Conservation (phyloP, 768 basidiomycete genomes). For the Amanita pseudoporphyria region DNA sequence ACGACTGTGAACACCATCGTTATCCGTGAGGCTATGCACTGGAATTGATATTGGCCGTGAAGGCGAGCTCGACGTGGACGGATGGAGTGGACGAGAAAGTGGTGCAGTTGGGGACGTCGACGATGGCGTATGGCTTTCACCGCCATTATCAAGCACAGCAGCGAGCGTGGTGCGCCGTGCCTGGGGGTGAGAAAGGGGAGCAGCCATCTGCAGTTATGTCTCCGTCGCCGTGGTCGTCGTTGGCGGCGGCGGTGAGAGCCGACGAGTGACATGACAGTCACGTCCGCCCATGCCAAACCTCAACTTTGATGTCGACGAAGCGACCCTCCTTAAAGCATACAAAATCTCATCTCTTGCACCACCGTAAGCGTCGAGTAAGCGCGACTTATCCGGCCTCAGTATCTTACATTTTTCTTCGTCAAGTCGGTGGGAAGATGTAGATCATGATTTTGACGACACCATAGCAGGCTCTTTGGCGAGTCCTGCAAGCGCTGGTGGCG, state of each 20-base stretch:
- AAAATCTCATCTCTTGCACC: conserved; percentile 72
- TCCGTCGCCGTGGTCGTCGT: not conserved
- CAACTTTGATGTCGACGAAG: conserved; percentile 72
- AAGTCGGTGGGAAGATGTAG: conserved; percentile 86
- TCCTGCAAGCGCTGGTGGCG: conserved; percentile 11
- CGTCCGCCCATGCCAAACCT: conserved; percentile 43
- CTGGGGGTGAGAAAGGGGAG: not conserved
- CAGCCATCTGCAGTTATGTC: not conserved
- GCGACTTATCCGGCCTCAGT: not conserved
- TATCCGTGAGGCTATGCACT: conserved; percentile 21
- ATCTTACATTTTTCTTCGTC: not conserved
- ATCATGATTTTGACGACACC: conserved; percentile 75
- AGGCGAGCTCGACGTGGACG: conserved; percentile 13
- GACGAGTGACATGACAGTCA: not conserved
- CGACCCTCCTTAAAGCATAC: conserved; percentile 78
- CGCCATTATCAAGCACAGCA: conserved; percentile 7
- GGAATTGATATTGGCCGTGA: conserved; percentile 19
- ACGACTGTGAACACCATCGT: not conserved
- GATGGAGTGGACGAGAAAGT: conserved; percentile 9
- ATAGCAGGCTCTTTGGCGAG: conserved; percentile 61
- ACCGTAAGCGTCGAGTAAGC: conserved; percentile 34
- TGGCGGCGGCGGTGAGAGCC: not conserved
- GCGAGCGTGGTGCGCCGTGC: not conserved
- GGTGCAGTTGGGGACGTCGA: conserved; percentile 7
- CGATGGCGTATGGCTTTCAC: conserved; percentile 6